Evolutionary conservation across 2,329 filamentous ascomycete species (phyloP), one percentile per base, ranked within the genome.

Genomic region (Blastomyces gilchristii): DNA sequence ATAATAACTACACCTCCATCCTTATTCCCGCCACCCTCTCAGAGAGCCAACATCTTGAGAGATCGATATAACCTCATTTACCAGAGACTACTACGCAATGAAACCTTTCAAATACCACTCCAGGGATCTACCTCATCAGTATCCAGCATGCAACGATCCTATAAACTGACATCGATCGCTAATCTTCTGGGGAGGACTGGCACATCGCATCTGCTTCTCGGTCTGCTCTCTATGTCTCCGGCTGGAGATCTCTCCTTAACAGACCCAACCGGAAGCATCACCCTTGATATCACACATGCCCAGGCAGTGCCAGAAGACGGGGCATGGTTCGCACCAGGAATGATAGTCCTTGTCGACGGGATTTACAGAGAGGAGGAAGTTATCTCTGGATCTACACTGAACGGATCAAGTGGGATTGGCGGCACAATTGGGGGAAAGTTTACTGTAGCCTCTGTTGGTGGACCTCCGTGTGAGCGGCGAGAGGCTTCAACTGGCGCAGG

Each of bases 281-380:
- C 85, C 2, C 80, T 99, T 1, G 91, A 97, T 68, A 77, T 97
- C 12, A 83, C 86, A 25, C 88, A 93, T 70, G 90, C 93, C 0
- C 85, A 87, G 28, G 85, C 89, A 16, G 87, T 97, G 62, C 92
- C 92, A 0, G 87, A 91, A 65, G 87, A 93, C 71, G 91, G 90
- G 31, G 88, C 90, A 3, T 99, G 91, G 88, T 97, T 97, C 71
- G 86, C 88, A 5, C 92, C 94, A 0, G 95, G 95, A 2, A 97
- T 97, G 91, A 89, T 99, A 58, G 89, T 97, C 3, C 82, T 99
- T 0, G 85, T 97, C 0, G 94, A 99, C 70, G 94, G 94, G 7
- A 86, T 93, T n/a, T 99, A 99, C 71, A 91, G 96, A 73, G 94
- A 96, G 69, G 90, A 91, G 65, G 83, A 87, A 66, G 86, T 85